Conservation (phyloP, 768 basidiomycete species). For the Xanthoconium purpureum region DNA sequence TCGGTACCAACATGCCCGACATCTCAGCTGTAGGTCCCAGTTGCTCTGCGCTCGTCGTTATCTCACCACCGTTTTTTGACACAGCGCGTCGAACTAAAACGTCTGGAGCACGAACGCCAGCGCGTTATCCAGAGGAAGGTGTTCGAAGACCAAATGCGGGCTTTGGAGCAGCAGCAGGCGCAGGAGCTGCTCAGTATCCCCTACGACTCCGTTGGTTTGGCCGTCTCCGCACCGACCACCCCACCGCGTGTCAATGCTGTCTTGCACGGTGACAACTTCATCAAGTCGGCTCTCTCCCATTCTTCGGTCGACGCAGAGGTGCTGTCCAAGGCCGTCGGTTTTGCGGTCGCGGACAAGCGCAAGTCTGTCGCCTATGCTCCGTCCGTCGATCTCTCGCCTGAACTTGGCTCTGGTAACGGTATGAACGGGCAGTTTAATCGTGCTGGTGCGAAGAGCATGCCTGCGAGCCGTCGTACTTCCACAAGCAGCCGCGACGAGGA, state of each 20-base stretch:
- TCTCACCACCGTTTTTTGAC: slow-evolving; percentile 8
- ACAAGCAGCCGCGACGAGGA: slow-evolving; percentile 87
- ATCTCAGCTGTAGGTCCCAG: slow-evolving; percentile 68
- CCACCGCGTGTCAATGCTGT: slow-evolving; percentile 76
- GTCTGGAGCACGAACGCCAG: slow-evolving; percentile 82
- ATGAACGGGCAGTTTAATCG: slow-evolving; percentile 59
- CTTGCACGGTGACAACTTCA: slow-evolving; percentile 55
- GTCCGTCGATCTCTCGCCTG: slow-evolving; percentile 71
- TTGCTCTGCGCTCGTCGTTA: background rate
- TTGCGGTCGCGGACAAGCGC: slow-evolving; percentile 68
- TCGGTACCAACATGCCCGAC: slow-evolving; percentile 85
- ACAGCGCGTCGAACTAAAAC: slow-evolving; percentile 87
- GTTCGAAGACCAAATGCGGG: slow-evolving; percentile 97
- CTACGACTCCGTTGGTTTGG: slow-evolving; percentile 61
- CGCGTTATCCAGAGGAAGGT: slow-evolving; percentile 80
- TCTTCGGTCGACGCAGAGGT: slow-evolving; percentile 58
- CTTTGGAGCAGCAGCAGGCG: slow-evolving; percentile 86
- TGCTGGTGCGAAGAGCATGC: slow-evolving; percentile 88
- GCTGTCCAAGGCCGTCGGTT: slow-evolving; percentile 67
- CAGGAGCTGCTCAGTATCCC: slow-evolving; percentile 79
- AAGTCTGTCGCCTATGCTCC: slow-evolving; percentile 86
- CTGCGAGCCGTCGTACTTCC: slow-evolving; percentile 84
- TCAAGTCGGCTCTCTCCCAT: slow-evolving; percentile 44
- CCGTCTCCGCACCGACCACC: slow-evolving; percentile 86
- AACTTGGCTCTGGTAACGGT: slow-evolving; percentile 45